These are phyloP conservation scores for Craterostigma plantagineum DNA, from an alignment of 257 asterid species.

Conservation along the genomic window DNA sequence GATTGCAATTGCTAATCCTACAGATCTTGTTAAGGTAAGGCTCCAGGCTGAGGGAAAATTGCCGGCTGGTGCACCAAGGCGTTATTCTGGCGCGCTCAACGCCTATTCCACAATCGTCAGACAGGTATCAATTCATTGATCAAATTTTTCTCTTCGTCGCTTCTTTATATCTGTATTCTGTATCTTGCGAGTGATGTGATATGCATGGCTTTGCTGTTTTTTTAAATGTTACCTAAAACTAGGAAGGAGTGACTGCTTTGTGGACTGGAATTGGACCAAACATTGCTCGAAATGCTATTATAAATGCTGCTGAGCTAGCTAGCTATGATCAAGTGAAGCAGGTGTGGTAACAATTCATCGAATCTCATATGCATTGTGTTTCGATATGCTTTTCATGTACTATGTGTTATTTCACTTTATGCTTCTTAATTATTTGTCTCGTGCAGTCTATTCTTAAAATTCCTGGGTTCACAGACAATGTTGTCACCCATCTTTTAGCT, in stretches of 20 bases:
- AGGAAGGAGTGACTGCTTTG: conserved; percentile 69
- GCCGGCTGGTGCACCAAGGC: conserved; percentile 87
- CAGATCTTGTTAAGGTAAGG: conserved; percentile 95
- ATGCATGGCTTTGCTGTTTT: too few relatives aligned
- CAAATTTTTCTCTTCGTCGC: too few relatives aligned
- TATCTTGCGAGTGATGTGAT: too few relatives aligned
- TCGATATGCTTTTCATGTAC: too few relatives aligned
- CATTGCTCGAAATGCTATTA: conserved; percentile 87
- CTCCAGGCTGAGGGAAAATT: conserved; percentile 96
- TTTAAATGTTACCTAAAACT: too few relatives aligned
- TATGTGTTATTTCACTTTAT: too few relatives aligned
- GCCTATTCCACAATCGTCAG: conserved; percentile 79
- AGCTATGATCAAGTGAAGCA: conserved; percentile 96
- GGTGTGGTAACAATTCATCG: too few relatives aligned
- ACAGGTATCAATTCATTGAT: too few relatives aligned
- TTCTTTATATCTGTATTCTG: too few relatives aligned
- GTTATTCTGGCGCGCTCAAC: conserved; percentile 86
- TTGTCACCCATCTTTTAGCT: conserved; percentile 67
- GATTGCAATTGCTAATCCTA: conserved; percentile 77
- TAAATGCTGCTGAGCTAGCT: conserved; percentile 95
- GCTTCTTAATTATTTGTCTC: too few relatives aligned
- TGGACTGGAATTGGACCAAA: conserved; percentile 99
- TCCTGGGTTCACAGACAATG: conserved; percentile 98
- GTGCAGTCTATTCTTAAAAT: conserved; percentile 60
- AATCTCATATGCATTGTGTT: too few relatives aligned